These are phyloP conservation scores for Diplodia intermedia DNA, from an alignment of 2,329 filamentous ascomycete species.

Conservation along the genomic window DNA sequence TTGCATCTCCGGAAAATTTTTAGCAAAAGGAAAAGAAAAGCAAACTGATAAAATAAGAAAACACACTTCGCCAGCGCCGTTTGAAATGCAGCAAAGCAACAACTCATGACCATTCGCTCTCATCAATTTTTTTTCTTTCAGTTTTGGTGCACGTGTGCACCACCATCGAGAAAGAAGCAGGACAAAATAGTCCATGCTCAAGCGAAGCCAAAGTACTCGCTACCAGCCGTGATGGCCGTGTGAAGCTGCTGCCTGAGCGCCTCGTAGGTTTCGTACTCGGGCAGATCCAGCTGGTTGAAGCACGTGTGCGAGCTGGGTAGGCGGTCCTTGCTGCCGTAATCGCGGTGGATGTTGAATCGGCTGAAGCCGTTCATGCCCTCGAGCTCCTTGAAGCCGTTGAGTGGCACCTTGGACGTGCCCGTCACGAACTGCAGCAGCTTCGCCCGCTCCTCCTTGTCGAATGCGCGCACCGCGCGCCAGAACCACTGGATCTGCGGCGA, in stretches of 20 bases:
- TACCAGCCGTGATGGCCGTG: constrained; percentile 96
- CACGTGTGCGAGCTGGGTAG: constrained; percentile 97
- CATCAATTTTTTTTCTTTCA: constrained; percentile 1
- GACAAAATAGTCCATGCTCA: constrained; percentile 55
- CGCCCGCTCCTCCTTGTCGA: constrained; percentile 97
- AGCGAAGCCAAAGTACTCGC: constrained; percentile 97
- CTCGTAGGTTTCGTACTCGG: constrained; percentile 98
- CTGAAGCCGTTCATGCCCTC: constrained; percentile 99
- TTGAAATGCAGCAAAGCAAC: constrained; percentile 22
- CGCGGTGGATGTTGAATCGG: constrained; percentile 97
- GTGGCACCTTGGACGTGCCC: constrained; percentile 94
- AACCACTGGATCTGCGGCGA: constrained; percentile 99
- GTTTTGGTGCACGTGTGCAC: constrained; percentile 7
- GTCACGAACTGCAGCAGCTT: constrained; percentile 98
- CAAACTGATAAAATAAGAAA: neutral
- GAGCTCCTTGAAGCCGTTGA: constrained; percentile 98
- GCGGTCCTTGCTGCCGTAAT: constrained; percentile 95
- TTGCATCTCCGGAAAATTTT: neutral
- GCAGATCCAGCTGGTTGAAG: constrained; percentile 98
- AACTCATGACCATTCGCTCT: constrained; percentile 8
- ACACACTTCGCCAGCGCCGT: constrained; percentile 23
- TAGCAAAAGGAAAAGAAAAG: constrained; percentile 4
- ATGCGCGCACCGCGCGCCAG: constrained; percentile 96
- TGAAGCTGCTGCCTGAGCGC: constrained; percentile 83
- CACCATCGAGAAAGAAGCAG: constrained; percentile 3